phyloP scores from a whole-genome alignment of 306 rosid species.

The Pyrus pyrifolia region DNA sequence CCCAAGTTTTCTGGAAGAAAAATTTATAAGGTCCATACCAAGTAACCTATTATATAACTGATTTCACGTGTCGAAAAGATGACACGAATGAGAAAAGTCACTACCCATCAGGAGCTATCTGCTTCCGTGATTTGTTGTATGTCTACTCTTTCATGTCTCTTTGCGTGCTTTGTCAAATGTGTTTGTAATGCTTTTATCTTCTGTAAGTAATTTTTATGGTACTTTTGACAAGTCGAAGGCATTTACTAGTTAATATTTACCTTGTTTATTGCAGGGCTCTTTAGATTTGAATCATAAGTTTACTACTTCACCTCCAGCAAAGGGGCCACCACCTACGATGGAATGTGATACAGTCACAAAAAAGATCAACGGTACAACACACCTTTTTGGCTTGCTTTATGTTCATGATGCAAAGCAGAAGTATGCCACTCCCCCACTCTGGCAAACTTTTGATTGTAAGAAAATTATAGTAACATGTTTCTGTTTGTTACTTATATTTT shows the following conservation, averaged over 20 bases:
- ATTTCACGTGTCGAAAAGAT: background rate
- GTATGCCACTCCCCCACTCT: constrained; percentile 34
- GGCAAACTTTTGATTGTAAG: constrained; percentile 88
- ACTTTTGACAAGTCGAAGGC: background rate
- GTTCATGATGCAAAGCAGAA: constrained; percentile 30
- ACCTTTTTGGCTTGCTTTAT: constrained; percentile 35
- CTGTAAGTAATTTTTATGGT: background rate
- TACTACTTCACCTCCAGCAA: constrained; percentile 19
- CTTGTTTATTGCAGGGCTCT: constrained; percentile 39
- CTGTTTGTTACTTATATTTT: background rate
- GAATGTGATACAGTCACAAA: constrained; percentile 27
- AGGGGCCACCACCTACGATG: constrained; percentile 24
- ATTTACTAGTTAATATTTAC: background rate
- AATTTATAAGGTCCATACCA: background rate
- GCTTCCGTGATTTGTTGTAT: background rate
- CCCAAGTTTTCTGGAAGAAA: background rate
- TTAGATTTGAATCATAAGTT: constrained; percentile 27
- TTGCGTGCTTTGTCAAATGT: background rate
- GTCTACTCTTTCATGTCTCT: background rate
- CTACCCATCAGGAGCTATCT: background rate
- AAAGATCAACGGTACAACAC: constrained; percentile 24
- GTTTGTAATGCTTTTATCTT: background rate
- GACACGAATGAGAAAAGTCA: background rate
- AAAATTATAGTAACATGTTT: background rate
- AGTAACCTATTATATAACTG: background rate